Conservation (phyloP, 148 eudicot genomes). For the Rheum nobile region DNA sequence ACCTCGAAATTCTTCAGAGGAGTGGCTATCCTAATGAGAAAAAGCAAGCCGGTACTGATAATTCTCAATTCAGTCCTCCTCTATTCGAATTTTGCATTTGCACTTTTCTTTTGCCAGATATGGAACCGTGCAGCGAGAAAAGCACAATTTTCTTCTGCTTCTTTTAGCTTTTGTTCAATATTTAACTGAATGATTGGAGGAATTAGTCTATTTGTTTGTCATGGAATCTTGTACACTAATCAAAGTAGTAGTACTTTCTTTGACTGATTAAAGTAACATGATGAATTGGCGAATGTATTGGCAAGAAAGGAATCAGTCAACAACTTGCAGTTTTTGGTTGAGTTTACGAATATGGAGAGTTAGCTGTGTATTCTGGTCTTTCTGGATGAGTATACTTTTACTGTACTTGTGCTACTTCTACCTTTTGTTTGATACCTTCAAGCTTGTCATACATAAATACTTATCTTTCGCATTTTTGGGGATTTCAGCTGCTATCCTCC, state of each 20-base stretch:
- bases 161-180: background rate
- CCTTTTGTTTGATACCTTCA: background rate
- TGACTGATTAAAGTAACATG: background rate
- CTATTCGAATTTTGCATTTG: background rate
- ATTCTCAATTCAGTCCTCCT: background rate
- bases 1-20: slow-evolving; percentile 77
- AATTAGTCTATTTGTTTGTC: background rate
- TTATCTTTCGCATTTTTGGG: background rate
- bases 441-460: background rate
- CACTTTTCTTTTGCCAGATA: background rate
- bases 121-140: background rate
- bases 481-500: slow-evolving; percentile 61
- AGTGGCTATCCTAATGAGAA: slow-evolving; percentile 65
- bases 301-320: background rate
- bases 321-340: background rate
- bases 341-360: background rate
- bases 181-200: background rate
- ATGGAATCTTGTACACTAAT: background rate
- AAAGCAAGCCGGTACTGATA: slow-evolving; percentile 71
- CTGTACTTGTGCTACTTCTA: background rate
- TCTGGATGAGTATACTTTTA: background rate
- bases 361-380: background rate
- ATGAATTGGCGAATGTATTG: background rate
- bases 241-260: background rate
- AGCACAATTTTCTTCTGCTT: background rate